Conservation (phyloP, 2,329 filamentous ascomycete genomes). For the Calonectria pauciramosa region DNA sequence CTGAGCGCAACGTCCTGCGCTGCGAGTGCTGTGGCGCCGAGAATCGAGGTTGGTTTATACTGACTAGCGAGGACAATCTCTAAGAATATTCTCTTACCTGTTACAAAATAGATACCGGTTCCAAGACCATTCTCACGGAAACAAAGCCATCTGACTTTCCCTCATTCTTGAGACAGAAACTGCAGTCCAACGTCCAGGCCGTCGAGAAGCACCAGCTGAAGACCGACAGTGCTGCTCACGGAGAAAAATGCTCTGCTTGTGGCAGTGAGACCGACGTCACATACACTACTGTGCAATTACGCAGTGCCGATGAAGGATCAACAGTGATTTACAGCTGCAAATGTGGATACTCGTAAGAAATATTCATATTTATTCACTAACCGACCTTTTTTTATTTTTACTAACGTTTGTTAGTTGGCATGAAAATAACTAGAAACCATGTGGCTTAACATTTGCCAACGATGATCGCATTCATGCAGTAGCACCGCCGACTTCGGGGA, state of each 20-base stretch:
- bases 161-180: constrained; percentile 87
- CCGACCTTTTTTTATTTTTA: constrained; percentile 37
- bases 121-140: constrained; percentile 82
- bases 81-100: constrained; percentile 30
- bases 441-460: constrained; percentile 32
- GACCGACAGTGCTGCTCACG: constrained; percentile 75
- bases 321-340: constrained; percentile 93
- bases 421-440: constrained; percentile 67
- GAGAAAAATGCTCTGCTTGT: constrained; percentile 82
- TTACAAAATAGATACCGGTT: constrained; percentile 72
- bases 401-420: constrained; percentile 60
- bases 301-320: constrained; percentile 94
- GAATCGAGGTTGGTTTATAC: constrained; percentile 77
- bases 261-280: constrained; percentile 81
- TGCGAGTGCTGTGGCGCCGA: constrained; percentile 90
- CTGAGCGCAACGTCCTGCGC: constrained; percentile 79
- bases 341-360: constrained; percentile 82
- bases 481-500: constrained; percentile 73
- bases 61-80: neutral
- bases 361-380: constrained; percentile 27
- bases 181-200: constrained; percentile 85
- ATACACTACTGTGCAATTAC: constrained; percentile 87
- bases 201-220: constrained; percentile 83
- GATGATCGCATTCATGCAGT: constrained; percentile 51
- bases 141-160: constrained; percentile 95